Base-by-base conservation (phyloP, 2,329 filamentous ascomycete species). In the Endoconidiophora laricicola region DNA sequence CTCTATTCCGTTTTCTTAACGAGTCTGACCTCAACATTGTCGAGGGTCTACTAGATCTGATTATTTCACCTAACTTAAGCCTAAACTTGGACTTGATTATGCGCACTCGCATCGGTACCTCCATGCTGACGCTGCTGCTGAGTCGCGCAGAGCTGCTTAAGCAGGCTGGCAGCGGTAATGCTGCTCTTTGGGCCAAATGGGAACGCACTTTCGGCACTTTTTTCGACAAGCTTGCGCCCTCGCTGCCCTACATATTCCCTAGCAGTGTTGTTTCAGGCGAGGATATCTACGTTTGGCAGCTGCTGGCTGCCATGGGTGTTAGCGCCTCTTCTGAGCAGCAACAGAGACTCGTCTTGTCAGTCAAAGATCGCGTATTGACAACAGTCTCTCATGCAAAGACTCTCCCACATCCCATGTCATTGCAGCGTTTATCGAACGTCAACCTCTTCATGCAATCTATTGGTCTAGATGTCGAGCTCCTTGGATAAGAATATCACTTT, bases 361-460 rank as follows among this genome's bases (percentile, higher is more conserved):
- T 98, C 58, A 98, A 96, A 75, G 91, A 98, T 60, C 82, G 90
- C 49, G 91, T 98, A 53, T 93, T 96, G 77, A 88, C 94, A 62
- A 96, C 91, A 0, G 86, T 98, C 9, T 71, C 76, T 26, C 78
- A 94, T 48, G 83, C 86, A 59, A 95, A 94, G 72, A 90, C 86
- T 1, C 71, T 98, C 33, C 90, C 91, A 16, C 74, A 81, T 14
- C 83, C 91, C 52, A 86, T 96, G 79, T 81, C 84, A 10, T 79
- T 79, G 54, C 80, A 86, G 61, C 81, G 90, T 53, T 71, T 94
- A 52, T 81, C 83, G 52, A 94, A 94, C 61, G 91, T 98, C 57
- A 98, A 98, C 63, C 69, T 98, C 50, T 98, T 98, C 65, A 95
- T 98, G 88, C 83, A 87, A 60, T 91, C 90, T 50, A 95, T 98